Base-by-base conservation (phyloP, 495 filamentous ascomycete species). In the Stereocaulon alpinum region DNA sequence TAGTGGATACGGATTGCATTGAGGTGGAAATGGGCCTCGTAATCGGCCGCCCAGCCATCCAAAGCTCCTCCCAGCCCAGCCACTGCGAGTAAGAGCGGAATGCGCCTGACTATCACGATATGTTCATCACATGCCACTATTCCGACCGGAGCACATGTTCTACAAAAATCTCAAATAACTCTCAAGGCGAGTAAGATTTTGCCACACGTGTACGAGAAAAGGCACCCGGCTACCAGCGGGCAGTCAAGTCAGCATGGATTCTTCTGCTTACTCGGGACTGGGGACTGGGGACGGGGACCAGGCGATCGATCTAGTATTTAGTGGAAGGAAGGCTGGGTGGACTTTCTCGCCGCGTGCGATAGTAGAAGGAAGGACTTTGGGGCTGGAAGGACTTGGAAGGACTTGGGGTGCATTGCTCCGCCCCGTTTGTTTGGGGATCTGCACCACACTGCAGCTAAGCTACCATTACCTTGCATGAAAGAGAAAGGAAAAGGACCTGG, bases 401-500 rank as follows among this genome's bases (percentile, higher is more conserved):
- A 29, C 32, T 18, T 52, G 14, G 34, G 9, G n/a, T 37, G 49
- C n/a, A 10, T 6, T 30, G 30, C 49, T 18, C 49, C 49, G 49
- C 27, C 47, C 47, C 24, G 27, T 52, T 52, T 52, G 49, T 52
- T 52, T 52, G 49, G 49, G 17, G 49, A 52, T 52, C 49, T 52
- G 49, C 49, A 32, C 7, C n/a, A 32, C 29, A 24, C n/a, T 29
- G 24, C 49, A 32, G n/a, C 49, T 18, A 11, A 18, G 12, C 27
- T 30, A 18, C 42, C 29, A 34, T 7, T 15, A 0, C 17, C n/a
- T 10, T 51, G 49, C 49, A 51, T 34, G 49, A 30, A 24, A 24
- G 24, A n/a, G 24, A 24, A 24, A 34, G 49, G n/a, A n/a, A 29
- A 37, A 10, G 27, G 20, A 20, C 18, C 34, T 24, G 24, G 24